phyloP scores from a whole-genome alignment of 2,329 filamentous ascomycete genomes.

The Myriosclerotinia duriaeana region DNA sequence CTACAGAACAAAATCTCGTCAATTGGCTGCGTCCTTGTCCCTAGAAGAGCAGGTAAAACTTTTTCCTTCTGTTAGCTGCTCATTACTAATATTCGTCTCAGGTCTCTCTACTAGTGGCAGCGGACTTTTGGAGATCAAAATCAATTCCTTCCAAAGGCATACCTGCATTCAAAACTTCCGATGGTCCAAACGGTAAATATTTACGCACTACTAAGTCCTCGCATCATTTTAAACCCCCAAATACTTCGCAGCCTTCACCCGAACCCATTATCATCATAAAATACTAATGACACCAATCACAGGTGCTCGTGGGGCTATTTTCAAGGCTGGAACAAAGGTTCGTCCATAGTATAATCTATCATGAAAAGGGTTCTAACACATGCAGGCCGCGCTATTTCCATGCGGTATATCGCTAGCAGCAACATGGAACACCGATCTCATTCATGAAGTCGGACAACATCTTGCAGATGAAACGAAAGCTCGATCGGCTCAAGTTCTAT shows the following conservation, averaged over 20 bases:
- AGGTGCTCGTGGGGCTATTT: conserved; percentile 61
- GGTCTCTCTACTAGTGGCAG: conserved; percentile 59
- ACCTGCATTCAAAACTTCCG: conserved; percentile 64
- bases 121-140: conserved; percentile 70
- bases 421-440: conserved; percentile 72
- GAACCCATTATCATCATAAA: not conserved
- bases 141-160: conserved; percentile 62
- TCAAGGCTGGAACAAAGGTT: conserved; percentile 65
- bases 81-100: conserved; percentile 37
- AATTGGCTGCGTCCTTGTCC: conserved; percentile 36
- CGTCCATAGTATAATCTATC: conserved; percentile 27
- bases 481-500: conserved; percentile 69
- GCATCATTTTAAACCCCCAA: not conserved
- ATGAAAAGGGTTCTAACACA: conserved; percentile 19
- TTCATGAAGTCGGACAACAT: conserved; percentile 67
- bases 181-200: conserved; percentile 62
- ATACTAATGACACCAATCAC: not conserved
- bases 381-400: conserved; percentile 71
- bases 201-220: not conserved
- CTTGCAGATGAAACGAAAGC: conserved; percentile 71
- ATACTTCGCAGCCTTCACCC: not conserved
- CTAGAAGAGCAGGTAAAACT: conserved; percentile 40
- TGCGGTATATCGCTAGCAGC: conserved; percentile 77
- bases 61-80: not conserved
- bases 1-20: conserved; percentile 31